phyloP scores from a whole-genome alignment of 2,329 filamentous ascomycete species.

The Sporothrix pseudoabietina region DNA sequence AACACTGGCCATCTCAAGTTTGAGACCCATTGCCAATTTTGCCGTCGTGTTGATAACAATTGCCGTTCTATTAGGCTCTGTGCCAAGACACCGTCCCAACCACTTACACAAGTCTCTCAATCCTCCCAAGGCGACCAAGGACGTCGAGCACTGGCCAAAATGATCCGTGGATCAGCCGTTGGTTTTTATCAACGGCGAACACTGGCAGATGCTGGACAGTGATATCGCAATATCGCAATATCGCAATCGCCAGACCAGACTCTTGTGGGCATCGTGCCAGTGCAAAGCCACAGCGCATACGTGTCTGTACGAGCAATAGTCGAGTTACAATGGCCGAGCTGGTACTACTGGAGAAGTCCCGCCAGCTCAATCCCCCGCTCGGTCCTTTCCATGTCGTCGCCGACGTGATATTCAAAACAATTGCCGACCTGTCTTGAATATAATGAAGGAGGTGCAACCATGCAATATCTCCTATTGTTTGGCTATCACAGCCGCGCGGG shows the following conservation, averaged over 20 bases:
- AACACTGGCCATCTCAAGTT: neutral
- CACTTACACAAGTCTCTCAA: neutral
- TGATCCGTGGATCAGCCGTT: neutral
- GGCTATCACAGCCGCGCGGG: neutral
- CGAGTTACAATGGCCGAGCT: too few species aligned
- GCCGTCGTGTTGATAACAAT: neutral
- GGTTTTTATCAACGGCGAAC: neutral
- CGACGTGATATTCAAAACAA: neutral
- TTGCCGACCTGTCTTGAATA: neutral
- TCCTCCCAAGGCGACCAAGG: neutral
- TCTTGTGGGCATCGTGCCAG: neutral
- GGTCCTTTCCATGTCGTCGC: neutral
- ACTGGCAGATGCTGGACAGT: neutral
- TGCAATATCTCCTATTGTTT: neutral
- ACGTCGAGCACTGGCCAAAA: neutral
- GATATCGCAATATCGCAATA: slow-evolving; percentile 8
- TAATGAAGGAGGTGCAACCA: neutral
- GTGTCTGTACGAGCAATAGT: too few species aligned
- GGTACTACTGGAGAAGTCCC: neutral
- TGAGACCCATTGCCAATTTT: neutral
- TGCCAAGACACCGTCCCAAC: neutral
- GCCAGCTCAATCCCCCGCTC: too few species aligned
- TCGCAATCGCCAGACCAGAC: neutral
- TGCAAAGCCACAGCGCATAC: neutral
- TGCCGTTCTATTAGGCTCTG: neutral